A percentile compares a stretch with the other conserved stretches of the same genome.
Evolutionary conservation across 257 asterid genomes (phyloP).

Genomic region (Nicotiana paniculata): DNA sequence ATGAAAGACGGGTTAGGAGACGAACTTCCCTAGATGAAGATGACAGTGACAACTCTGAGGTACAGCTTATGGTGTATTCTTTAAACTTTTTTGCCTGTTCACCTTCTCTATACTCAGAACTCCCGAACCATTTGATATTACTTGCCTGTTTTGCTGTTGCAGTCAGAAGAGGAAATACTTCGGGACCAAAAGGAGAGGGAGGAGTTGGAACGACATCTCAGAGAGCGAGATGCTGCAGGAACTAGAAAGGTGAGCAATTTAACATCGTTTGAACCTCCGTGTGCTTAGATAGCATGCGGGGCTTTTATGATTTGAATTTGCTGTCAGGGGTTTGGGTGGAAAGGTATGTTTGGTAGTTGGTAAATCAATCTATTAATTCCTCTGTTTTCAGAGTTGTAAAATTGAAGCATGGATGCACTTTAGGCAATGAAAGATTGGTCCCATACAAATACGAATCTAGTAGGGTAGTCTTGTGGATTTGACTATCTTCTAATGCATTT

Average conservation of each 20-base stretch:
- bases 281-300: neutral
- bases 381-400: neutral
- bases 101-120: neutral
- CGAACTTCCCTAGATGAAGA: conserved; percentile 47
- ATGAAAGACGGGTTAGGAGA: conserved; percentile 57
- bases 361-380: neutral
- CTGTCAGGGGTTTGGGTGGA: neutral
- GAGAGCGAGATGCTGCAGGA: conserved; percentile 84
- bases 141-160: conserved; percentile 16
- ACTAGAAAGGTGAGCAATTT: conserved; percentile 64
- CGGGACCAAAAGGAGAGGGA: conserved; percentile 88
- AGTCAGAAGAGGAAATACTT: conserved; percentile 89
- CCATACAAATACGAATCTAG: neutral
- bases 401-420: neutral
- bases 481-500: neutral
- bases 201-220: conserved; percentile 71
- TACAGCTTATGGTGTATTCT: conserved; percentile 13
- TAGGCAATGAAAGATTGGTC: neutral
- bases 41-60: conserved; percentile 57
- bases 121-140: conserved; percentile 3
- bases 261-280: neutral
- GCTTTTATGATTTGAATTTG: neutral
- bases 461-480: neutral
- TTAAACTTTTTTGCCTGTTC: neutral
- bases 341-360: neutral